phyloP scores from a whole-genome alignment of 2,329 filamentous ascomycete species.

The Fusarium tricinctum region DNA sequence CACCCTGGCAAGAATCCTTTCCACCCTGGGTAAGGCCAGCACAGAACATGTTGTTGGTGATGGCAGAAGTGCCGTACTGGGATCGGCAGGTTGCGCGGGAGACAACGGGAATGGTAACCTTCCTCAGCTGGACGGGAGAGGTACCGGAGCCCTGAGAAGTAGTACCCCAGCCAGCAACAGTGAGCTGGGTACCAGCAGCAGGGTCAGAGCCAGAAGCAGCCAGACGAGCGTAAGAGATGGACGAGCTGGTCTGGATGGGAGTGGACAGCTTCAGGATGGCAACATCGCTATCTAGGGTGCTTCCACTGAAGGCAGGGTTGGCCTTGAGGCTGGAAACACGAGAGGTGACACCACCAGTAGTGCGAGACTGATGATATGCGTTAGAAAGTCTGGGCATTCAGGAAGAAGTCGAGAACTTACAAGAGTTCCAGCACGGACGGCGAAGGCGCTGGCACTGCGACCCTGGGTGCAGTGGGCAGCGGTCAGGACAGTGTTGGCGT shows the following conservation, averaged over 20 bases:
- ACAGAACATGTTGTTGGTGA: slow-evolving; percentile 54
- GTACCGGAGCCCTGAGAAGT: slow-evolving; percentile 31
- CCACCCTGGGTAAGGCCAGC: slow-evolving; percentile 49
- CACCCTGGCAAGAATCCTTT: slow-evolving; percentile 53
- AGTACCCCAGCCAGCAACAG: slow-evolving; percentile 50
- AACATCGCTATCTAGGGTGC: slow-evolving; percentile 46
- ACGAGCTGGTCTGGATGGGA: slow-evolving; percentile 26
- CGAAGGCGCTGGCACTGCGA: slow-evolving; percentile 30
- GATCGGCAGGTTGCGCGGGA: slow-evolving; percentile 46
- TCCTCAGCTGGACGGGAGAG: slow-evolving; percentile 44
- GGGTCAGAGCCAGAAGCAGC: slow-evolving; percentile 49
- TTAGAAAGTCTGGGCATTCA: neutral
- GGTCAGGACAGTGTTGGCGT: slow-evolving; percentile 53
- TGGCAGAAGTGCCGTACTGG: slow-evolving; percentile 42
- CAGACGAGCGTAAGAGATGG: slow-evolving; percentile 47
- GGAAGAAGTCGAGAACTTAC: slow-evolving; percentile 18
- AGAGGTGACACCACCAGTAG: slow-evolving; percentile 47
- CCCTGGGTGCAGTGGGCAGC: slow-evolving; percentile 49
- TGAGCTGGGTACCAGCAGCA: slow-evolving; percentile 28
- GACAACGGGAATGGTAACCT: slow-evolving; percentile 53
- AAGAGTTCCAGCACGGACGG: slow-evolving; percentile 49
- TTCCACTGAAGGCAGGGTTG: slow-evolving; percentile 46
- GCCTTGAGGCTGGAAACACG: slow-evolving; percentile 43
- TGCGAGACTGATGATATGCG: slow-evolving; percentile 29
- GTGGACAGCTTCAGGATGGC: slow-evolving; percentile 51